phyloP scores from a whole-genome alignment of 345 rosid species.

The Cardamine resedifolia region DNA sequence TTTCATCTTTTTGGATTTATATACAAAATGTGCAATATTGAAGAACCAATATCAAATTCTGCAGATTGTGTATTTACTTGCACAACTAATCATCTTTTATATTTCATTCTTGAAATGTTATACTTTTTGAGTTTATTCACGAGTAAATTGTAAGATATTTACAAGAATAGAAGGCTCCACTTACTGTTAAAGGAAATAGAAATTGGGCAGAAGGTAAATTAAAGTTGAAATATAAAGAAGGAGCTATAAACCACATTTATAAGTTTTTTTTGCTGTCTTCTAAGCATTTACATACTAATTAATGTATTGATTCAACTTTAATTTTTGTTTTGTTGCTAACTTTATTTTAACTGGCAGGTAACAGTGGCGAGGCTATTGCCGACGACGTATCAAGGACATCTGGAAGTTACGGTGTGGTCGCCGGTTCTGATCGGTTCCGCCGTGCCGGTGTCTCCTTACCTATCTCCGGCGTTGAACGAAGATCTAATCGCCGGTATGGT shows the following conservation, averaged over 20 bases:
- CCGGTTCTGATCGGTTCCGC: constrained; percentile 52
- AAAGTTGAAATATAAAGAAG: not conserved
- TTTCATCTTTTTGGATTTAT: not conserved
- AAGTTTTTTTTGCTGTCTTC: too few relatives aligned
- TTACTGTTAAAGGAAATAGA: not conserved
- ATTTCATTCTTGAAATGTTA: not conserved
- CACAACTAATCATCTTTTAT: constrained; percentile 2
- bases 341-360: constrained; percentile 29
- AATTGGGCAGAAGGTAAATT: not conserved
- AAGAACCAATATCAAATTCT: not conserved
- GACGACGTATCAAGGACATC: constrained; percentile 60
- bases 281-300: not conserved
- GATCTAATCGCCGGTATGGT: constrained; percentile 59
- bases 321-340: too few relatives aligned
- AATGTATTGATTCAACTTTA: not conserved
- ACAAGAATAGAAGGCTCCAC: not conserved
- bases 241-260: not conserved
- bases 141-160: not conserved
- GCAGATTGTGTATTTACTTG: not conserved
- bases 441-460: constrained; percentile 52
- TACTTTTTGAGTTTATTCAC: not conserved
- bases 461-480: constrained; percentile 44
- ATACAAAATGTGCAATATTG: not conserved
- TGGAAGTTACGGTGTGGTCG: constrained; percentile 65
- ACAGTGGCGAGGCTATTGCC: constrained; percentile 58